Evolutionary conservation across 495 filamentous ascomycete genomes (phyloP), one percentile per base, ranked within the genome.

Genomic region (Lasiosphaeriaceae sp.): DNA sequence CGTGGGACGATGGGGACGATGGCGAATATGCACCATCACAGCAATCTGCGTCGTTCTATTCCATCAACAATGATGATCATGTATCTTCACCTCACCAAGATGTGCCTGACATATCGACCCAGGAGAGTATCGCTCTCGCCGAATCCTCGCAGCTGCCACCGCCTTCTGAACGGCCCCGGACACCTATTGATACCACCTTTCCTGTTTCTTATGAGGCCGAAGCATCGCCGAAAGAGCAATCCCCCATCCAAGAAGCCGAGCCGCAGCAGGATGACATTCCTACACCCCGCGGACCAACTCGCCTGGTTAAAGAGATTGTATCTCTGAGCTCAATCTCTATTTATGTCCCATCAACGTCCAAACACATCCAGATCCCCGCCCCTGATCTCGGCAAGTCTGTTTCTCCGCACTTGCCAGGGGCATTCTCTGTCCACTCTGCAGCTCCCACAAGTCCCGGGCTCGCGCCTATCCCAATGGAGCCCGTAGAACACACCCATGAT

Each of bases 381-480:
- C 55, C 58, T 22, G 60, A 65, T 31, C 61, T 68, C 12, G 61
- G 53, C 0, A 66, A 53, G 23, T 78, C 80, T 35, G 53, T 71
- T 20, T 68, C 67, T 14, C 75, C 77, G 16, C 69, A 81, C 59
- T 57, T 84, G 12, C 83, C 83, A 5, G 83, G 83, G 1, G 72
- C 83, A 8, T 86, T 85, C 55, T 85, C 83, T 0, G 65, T 79
- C 35, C 71, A 82, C 56, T 74, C 74, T 7, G 53, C 70, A 2
- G 55, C 64, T 11, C 46, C 59, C 3, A 41, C 52, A 4, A 69
- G 61, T 39, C 63, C 56, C 54, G 67, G 43, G 34, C 56, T 56
- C 44, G 52, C 7, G 7, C 53, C 63, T 22, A 47, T 44, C 52
- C 43, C 24, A 16, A 39, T 53, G 19, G 21, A 46, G 1, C 37